Evolutionary conservation across 2,329 filamentous ascomycete species (phyloP), one percentile per base, ranked within the genome.

Genomic region (Alternaria sp.): DNA sequence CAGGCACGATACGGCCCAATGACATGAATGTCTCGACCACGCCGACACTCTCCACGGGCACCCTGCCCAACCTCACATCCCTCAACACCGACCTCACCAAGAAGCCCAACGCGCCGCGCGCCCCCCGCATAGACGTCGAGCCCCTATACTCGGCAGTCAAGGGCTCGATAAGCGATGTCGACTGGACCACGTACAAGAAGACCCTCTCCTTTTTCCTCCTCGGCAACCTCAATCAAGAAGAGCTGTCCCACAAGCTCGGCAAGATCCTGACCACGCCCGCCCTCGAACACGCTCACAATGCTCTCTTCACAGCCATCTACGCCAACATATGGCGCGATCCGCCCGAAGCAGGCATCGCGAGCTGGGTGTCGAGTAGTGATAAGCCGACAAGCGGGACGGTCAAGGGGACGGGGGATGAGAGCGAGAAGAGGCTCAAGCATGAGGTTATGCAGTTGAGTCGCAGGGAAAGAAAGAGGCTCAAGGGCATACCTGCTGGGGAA

Each of bases 301-400:
- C 86, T 48, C 83, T 90, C 43, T 75, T 90, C 60, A 82, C 83
- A 68, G 85, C 85, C 22, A 83, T 90, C 50, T 85, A 86, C 64
- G 85, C 82, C 22, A 90, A 90, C 68, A 80, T 85, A 22, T 81
- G 80, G 60, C 84, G 87, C 70, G 88, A 90, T 70, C 79, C 85
- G 32, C 88, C 88, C 1, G 86, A 88, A 55, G 84, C 87, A 59
- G 86, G 87, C 44, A 85, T 89, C 60, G 88, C 88, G 62, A 85
- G 82, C 68, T 90, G 86, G 86, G 88, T 90, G 49, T 85, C 85
- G 40, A 86, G 87, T 34, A 88, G 86, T 64, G 94, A 95, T 63
- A 97, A 94, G 18, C 89, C 88, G 50, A 89, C 58, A 81, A 41
- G 85, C 88, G 53, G 93, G 2, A 91, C 94, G 16, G 90, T 92